Base-by-base conservation (phyloP, 2,329 filamentous ascomycete genomes). In the Trichoderma hamatum region DNA sequence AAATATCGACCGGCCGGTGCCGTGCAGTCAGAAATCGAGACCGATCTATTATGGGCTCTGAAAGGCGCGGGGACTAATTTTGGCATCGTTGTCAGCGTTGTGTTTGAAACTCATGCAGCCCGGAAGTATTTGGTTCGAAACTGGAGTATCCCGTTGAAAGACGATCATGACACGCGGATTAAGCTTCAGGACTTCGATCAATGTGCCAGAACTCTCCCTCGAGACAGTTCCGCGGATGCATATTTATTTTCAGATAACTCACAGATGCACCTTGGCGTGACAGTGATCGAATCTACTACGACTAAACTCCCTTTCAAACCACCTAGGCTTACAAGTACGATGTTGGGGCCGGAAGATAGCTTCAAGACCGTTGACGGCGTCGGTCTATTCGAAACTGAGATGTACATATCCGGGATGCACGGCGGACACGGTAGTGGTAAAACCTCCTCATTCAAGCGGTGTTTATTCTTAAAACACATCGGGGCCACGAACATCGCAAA, bases 401-500 rank as follows among this genome's bases (percentile, higher is more conserved):
- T 89, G 83, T 88, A 89, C 77, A 82, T 90, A 76, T 84, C 84
- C 2, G 73, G 71, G 14, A 86, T 90, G 84, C 86, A 90, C 62
- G 84, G 85, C 28, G 87, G 87, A 0, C 86, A 90, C 63, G 81
- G 80, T 24, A 79, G 83, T 26, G 82, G 84, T 72, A 90, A 89
- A 78, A 90, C 86, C 0, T 89, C 85, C 13, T 83, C 88, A 0
- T 90, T 90, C 80, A 90, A 90, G 78, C 83, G 88, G 72, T 90
- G 88, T 74, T 52, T 90, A 34, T 90, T 90, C 72, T 75, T 90
- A 9, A 85, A 85, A 70, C 0, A 74, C 49, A 84, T 89, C 14
- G 80, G 80, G 70, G 69, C 67, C 60, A 49, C 2, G 2, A 66
- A 76, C 2, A 49, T 86, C 1, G 73, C 76, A 24, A 58, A 78